Evolutionary conservation across 805 yeast genomes (phyloP), one percentile per base, ranked within the genome.

Genomic region (Cyberlindnera veronae): DNA sequence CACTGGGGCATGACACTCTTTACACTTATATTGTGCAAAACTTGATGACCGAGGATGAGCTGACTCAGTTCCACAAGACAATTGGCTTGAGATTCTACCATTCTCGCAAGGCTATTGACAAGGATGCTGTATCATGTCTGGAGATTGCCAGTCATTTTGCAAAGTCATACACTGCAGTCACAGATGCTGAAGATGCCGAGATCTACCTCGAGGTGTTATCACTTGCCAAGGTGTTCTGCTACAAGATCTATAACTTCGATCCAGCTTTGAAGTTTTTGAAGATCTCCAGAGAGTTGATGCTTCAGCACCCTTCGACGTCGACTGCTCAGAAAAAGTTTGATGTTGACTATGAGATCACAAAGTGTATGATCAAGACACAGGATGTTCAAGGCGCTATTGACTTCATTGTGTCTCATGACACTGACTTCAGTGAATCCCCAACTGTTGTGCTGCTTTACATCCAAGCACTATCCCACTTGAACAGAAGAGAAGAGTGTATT

Each of bases 201-300:
- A 58, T 56, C 1, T 75, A 69, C 39, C 44, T 64, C 13, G 64
- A 63, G 3, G 67, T 71, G 6, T 50, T 74, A 29, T 57, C 66
- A 4, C 58, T 60, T 16, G 76, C 78, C 1, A 77, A 77, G 2
- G 59, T 61, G 36, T 60, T 60, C 41, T 73, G 77, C 1, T 66
- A 68, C 33, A 65, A 67, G 10, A 64, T 69, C 10, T 69, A 65
- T 34, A 75, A 71, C 46, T 62, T 67, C 41, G 56, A 53, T 20
- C 53, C 66, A 30, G 69, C 78, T 0, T 55, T 71, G 23, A 45
- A 52, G n/a, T 71, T 64, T 42, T 68, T 72, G 32, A 55, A 58
- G 16, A 57, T 62, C 2, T 68, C 76, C 0, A 23, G 10, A 10
- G 32, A 36, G 12, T 38, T 38, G 16, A 8, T 32, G 10, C 31